Conservation (phyloP, 257 asterid genomes). For the Galeopsis tetrahit region DNA sequence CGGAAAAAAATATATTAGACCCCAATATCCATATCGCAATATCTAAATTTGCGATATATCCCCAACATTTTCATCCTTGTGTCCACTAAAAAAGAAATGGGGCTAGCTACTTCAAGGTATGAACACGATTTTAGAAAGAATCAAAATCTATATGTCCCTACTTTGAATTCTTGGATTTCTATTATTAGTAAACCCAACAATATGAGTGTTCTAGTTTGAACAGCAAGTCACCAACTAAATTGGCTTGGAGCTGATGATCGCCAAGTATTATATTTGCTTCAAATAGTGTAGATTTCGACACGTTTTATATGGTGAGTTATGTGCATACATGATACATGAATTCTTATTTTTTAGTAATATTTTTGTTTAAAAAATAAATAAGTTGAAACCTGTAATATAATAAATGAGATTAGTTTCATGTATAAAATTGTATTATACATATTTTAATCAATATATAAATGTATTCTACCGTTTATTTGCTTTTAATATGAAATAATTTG, state of each 20-base stretch:
- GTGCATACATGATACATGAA: too few relatives aligned
- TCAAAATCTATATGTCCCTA: background rate
- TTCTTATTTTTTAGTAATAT: too few relatives aligned
- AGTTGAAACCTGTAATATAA: too few relatives aligned
- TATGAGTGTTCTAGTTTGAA: slow-evolving; percentile 28
- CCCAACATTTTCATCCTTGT: too few relatives aligned
- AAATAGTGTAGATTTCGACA: background rate
- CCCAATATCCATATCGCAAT: too few relatives aligned
- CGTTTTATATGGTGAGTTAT: background rate
- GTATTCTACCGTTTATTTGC: background rate
- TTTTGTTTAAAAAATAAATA: too few relatives aligned
- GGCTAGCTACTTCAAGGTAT: slow-evolving; percentile 14
- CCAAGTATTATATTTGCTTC: background rate
- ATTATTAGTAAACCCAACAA: slow-evolving; percentile 23
- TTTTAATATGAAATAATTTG: background rate
- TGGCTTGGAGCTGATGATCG: too few relatives aligned
- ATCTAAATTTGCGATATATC: too few relatives aligned
- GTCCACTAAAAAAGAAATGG: background rate
- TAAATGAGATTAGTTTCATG: too few relatives aligned
- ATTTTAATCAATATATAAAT: background rate
- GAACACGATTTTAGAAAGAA: slow-evolving; percentile 29
- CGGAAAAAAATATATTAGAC: too few relatives aligned
- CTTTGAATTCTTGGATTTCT: background rate
- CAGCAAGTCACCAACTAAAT: background rate
- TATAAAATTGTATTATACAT: too few relatives aligned